Base-by-base conservation (phyloP, 306 rosid genomes). In the Phaseolus lunatus region DNA sequence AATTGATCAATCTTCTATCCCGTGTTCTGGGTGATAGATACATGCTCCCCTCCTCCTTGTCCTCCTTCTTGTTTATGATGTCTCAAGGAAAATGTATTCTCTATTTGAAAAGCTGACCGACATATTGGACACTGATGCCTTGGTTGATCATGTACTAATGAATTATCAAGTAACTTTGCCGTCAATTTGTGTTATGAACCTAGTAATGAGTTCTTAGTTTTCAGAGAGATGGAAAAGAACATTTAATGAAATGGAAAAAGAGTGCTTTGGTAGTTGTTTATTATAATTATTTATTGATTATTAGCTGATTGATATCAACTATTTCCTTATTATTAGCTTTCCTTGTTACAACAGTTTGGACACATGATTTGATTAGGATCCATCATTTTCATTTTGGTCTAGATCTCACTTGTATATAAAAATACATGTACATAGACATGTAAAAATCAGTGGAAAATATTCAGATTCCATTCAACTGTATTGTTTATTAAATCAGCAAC, bases 41-140 rank as follows among this genome's bases (percentile, higher is more conserved):
- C 19, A 48, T 72, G 68, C 57, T 19, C 56, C 50, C 48, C 41
- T 45, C 22, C 7, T 14, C 23, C n/a, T 22, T 63, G 50, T 57
- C 3, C 65, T 13, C 22, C 67, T 22, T 41, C 67, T 22, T 41
- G 33, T 72, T 22, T 72, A 39, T 72, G 78, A 67, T 73, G 63
- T 73, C 76, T 35, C 63, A 49, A 31, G 5, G 53, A 5, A 74
- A 41, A 63, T 41, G 9, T 53, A 52, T 22, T 31, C 49, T 29
- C 43, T 31, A 39, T 53, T 64, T 65, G 79, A 53, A 72, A 20
- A 39, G 67, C 57, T 64, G 62, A 29, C 61, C 53, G 69, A 43
- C 22, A 52, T 53, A 72, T 61, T 56, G 44, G 43, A 65, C 69
- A 63, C 5, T 31, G 27, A 41, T 59, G 44, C 67, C 58, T 56